Evolutionary conservation across 2,329 filamentous ascomycete species (phyloP).

Genomic region (Botrytis paeoniae): DNA sequence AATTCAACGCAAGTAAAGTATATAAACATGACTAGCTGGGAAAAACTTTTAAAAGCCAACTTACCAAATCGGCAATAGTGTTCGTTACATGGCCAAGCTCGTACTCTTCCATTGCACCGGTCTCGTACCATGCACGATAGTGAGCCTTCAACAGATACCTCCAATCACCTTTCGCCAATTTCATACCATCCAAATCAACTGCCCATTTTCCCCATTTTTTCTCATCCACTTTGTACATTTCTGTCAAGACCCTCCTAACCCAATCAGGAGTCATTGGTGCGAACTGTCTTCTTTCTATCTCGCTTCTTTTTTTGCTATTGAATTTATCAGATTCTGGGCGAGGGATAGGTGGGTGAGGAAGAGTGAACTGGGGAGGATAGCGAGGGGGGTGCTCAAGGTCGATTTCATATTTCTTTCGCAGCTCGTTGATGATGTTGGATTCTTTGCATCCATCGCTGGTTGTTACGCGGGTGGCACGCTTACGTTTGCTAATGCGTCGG

Average conservation of each 20-base stretch:
- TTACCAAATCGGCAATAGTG: conserved; percentile 5
- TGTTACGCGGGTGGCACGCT: not conserved
- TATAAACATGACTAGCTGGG: not conserved
- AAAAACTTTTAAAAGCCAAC: not conserved
- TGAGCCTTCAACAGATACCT: not conserved
- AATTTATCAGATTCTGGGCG: not conserved
- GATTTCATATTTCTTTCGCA: not conserved
- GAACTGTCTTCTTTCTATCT: conserved; percentile 11
- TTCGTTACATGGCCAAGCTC: not conserved
- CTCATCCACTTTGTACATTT: conserved; percentile 1
- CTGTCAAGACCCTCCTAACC: not conserved
- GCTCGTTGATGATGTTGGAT: not conserved
- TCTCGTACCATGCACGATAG: not conserved
- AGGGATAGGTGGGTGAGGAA: not conserved
- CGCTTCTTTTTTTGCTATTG: not conserved
- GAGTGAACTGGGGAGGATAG: not conserved
- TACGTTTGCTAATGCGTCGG: not conserved
- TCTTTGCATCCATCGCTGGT: not conserved
- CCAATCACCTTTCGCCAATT: not conserved
- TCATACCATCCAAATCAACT: conserved; percentile 4
- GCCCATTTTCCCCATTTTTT: not conserved
- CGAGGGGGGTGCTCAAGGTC: not conserved
- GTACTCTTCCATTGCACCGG: too few species aligned
- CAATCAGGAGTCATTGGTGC: not conserved
- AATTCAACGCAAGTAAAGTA: not conserved